Evolutionary conservation across 805 yeast genomes (phyloP), one percentile per base, ranked within the genome.

Genomic region (Zygoascus flipseniorum): DNA sequence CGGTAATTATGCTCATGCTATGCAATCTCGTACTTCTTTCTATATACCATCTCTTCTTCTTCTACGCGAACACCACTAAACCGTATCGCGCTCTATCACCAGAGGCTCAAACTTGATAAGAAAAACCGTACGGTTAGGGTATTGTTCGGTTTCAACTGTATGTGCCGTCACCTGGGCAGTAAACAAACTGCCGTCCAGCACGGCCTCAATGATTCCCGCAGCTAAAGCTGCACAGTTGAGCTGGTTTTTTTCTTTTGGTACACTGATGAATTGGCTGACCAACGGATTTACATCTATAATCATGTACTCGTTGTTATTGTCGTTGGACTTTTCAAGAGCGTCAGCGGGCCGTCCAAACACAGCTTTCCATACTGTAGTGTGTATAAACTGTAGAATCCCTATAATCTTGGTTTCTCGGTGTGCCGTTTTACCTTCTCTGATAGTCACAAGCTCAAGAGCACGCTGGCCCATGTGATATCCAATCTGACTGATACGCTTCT

Each of bases 181-280:
- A 63, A 87, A 87, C 57, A 81, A 82, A 1, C 87, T 74, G 4
- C 85, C 74, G 61, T 86, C 93, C 54, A 89, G 70, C 1, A 88
- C 82, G 0, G 95, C 95, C 65, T 89, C 96, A 43, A 88, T 76
- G 14, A 89, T 76, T 0, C 96, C 96, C 0, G 95, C 96, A 1
- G 83, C 79, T 64, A 85, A 86, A 0, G 96, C 90, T 14, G 85
- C 82, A 63, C 93, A 86, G 63, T 85, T 86, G 62, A 88, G 74
- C 57, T 82, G 82, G 10, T 86, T 82, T 63, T 84, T 81, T 58
- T 89, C 95, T 59, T 79, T 80, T 1, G 96, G 96, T 4, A 86
- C 83, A 31, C 86, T 80, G 10, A 89, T 80, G 63, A 76, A 89
- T 60, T 78, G 79, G n/a, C 86, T 76, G 42, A 88, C 73, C 47